Conservation (phyloP, 106 monocot species). For the Ottelia alismoides region DNA sequence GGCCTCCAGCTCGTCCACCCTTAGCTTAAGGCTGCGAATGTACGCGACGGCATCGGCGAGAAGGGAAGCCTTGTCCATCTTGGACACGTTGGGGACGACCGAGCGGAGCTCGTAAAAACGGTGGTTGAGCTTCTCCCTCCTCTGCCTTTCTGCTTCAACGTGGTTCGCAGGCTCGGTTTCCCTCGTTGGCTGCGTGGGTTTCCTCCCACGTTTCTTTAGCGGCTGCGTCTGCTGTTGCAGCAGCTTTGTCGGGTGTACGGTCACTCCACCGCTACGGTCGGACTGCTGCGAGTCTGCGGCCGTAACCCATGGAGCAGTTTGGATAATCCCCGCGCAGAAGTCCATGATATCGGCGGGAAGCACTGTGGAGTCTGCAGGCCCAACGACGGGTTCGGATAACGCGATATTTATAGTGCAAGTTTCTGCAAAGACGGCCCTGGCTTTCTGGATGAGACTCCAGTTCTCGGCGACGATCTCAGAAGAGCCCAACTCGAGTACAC, state of each 20-base stretch:
- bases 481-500: slow-evolving; percentile 20
- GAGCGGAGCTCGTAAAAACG: slow-evolving; percentile 16
- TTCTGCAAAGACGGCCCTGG: slow-evolving; percentile 6
- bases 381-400: neutral
- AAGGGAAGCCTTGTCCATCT: slow-evolving; percentile 16
- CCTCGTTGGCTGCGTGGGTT: slow-evolving; percentile 3
- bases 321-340: neutral
- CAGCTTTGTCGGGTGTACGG: no score
- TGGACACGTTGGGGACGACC: slow-evolving; percentile 15
- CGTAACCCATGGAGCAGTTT: neutral
- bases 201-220: slow-evolving; percentile 11
- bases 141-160: slow-evolving; percentile 15
- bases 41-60: slow-evolving; percentile 15
- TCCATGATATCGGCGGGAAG: neutral
- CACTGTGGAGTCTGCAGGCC: neutral
- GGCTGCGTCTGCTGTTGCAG: neutral
- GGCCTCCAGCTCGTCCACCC: slow-evolving; percentile 13
- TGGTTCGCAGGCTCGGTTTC: slow-evolving; percentile 11
- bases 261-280: slow-evolving; percentile 1
- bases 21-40: slow-evolving; percentile 5
- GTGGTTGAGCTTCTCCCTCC: slow-evolving; percentile 19
- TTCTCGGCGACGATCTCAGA: slow-evolving; percentile 15
- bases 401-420: no score
- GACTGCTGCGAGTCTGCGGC: slow-evolving; percentile 3
- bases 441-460: slow-evolving; percentile 12